Evolutionary conservation across 2,329 filamentous ascomycete genomes (phyloP).

Genomic region (Nannizziopsis barbatae): DNA sequence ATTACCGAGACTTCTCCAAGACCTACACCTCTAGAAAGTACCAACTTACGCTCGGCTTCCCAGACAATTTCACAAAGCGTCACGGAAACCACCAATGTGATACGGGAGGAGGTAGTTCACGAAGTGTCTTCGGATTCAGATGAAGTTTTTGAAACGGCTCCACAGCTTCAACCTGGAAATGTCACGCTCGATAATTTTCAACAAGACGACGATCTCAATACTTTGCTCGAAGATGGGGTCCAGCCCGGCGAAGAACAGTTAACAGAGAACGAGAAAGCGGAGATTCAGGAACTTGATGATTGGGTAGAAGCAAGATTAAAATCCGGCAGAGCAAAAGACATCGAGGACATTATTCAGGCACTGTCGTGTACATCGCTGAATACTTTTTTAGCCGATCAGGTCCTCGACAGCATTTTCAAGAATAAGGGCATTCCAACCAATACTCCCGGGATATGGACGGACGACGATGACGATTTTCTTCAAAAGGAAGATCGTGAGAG

Average conservation of each 20-base stretch:
- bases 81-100: background rate
- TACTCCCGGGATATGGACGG: conserved; percentile 39
- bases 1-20: conserved; percentile 1
- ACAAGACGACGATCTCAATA: conserved; percentile 2
- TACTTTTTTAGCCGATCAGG: conserved; percentile 27
- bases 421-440: conserved; percentile 31
- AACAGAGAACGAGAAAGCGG: conserved; percentile 9
- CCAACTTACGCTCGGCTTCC: background rate
- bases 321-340: conserved; percentile 8
- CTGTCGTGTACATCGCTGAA: conserved; percentile 35
- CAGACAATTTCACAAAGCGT: no score
- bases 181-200: conserved; percentile 1
- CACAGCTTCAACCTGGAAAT: conserved; percentile 8
- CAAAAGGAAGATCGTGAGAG: conserved; percentile 24
- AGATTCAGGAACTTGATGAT: conserved; percentile 22
- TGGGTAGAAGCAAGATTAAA: conserved; percentile 28
- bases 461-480: conserved; percentile 34
- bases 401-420: conserved; percentile 24
- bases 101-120: background rate
- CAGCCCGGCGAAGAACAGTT: conserved; percentile 7
- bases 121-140: conserved; percentile 8
- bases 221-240: conserved; percentile 3
- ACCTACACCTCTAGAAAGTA: background rate
- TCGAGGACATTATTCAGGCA: conserved; percentile 25
- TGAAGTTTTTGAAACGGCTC: conserved; percentile 18